A percentile compares a stretch with the other conserved stretches of the same genome.
phyloP scores from a whole-genome alignment of 345 rosid species.

The Orychophragmus violaceus region DNA sequence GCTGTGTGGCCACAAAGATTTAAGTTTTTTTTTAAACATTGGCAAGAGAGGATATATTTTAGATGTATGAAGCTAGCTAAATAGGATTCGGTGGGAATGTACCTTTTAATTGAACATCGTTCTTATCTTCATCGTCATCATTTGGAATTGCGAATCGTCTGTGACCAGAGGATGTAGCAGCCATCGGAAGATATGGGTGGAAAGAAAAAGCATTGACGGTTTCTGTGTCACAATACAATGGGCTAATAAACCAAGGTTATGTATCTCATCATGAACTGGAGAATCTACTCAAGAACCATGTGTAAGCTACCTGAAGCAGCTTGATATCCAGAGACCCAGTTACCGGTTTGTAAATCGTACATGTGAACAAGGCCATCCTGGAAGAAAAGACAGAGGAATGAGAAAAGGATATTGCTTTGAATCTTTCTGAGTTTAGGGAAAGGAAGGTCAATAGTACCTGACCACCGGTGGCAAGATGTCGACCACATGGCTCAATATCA shows the following conservation, averaged over 20 bases:
- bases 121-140: conserved; percentile 40
- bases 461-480: conserved; percentile 90
- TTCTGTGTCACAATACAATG: no score
- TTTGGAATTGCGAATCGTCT: conserved; percentile 61
- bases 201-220: conserved; percentile 74
- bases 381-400: neutral
- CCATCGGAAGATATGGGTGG: conserved; percentile 88
- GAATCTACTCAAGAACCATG: neutral
- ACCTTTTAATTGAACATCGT: conserved; percentile 43
- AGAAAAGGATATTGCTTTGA: neutral
- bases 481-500: conserved; percentile 77
- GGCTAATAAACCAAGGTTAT: no score
- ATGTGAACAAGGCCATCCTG: conserved; percentile 93
- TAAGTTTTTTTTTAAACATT: neutral
- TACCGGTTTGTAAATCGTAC: conserved; percentile 83
- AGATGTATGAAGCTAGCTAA: neutral
- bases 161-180: conserved; percentile 87
- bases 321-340: conserved; percentile 80
- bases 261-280: neutral
- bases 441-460: conserved; percentile 46
- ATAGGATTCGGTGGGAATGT: neutral
- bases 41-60: neutral
- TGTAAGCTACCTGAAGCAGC: conserved; percentile 66
- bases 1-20: conserved; percentile 14
- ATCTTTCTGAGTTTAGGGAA: neutral